phyloP scores from a whole-genome alignment of 495 filamentous ascomycete species.

The Penicillium silybi region DNA sequence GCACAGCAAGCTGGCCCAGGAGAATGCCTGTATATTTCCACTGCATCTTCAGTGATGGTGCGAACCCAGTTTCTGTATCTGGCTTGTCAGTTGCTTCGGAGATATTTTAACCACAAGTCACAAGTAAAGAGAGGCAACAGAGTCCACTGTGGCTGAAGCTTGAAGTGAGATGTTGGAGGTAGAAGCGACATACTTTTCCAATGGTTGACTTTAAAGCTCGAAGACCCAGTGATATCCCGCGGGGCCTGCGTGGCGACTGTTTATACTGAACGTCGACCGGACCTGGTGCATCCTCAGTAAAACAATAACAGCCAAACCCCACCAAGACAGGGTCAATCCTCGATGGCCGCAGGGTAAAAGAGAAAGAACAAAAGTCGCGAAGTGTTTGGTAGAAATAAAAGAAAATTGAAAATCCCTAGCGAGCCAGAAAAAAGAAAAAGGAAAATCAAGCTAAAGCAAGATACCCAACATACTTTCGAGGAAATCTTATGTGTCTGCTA shows the following conservation, averaged over 20 bases:
- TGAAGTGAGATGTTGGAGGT: neutral
- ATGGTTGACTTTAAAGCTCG: neutral
- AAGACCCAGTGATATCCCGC: neutral
- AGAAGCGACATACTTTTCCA: neutral
- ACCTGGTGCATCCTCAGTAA: neutral
- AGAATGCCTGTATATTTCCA: conserved; percentile 26
- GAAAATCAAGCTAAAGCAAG: neutral
- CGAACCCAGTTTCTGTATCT: neutral
- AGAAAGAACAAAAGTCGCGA: neutral
- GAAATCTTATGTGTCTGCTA: conserved; percentile 4
- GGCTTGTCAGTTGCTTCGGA: neutral
- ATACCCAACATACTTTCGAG: conserved; percentile 3
- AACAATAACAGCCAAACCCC: neutral
- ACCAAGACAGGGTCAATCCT: neutral
- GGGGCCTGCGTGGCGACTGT: neutral
- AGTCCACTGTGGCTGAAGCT: neutral
- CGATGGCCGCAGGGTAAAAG: neutral
- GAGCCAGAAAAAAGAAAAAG: neutral
- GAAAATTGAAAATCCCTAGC: neutral
- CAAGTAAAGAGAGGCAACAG: neutral
- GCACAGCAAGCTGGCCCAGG: conserved; percentile 25
- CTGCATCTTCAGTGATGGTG: conserved; percentile 22
- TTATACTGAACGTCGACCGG: neutral
- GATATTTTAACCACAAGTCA: neutral
- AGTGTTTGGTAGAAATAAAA: conserved; percentile 5